Evolutionary conservation across 1,284 basidiomycete species (phyloP).

Genomic region (Takashimella tepidaria): DNA sequence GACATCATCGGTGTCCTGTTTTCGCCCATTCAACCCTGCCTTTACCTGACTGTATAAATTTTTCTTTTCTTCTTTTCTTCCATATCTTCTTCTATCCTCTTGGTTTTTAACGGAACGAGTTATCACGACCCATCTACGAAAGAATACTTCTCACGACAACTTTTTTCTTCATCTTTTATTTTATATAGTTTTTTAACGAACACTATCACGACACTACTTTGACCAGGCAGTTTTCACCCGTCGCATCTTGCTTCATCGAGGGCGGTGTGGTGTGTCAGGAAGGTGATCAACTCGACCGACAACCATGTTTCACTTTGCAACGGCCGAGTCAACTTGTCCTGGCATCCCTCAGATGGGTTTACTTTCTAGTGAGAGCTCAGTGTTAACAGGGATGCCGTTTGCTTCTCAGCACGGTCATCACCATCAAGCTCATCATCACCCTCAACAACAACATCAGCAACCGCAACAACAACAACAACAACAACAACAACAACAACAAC

Average conservation of each 20-base stretch:
- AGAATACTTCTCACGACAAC: not conserved
- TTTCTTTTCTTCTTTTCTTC: not conserved
- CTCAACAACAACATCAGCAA: not conserved
- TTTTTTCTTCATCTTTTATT: not conserved
- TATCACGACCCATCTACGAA: not conserved
- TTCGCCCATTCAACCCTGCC: no score
- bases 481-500: no score
- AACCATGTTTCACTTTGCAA: not conserved
- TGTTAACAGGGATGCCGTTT: not conserved
- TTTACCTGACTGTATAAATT: no score
- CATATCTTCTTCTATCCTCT: not conserved
- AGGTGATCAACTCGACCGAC: not conserved
- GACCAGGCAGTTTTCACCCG: no score
- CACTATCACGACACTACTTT: not conserved
- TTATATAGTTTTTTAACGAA: no score
- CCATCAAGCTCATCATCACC: not conserved
- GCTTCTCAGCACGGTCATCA: no score
- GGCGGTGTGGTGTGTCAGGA: not conserved
- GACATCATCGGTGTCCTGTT: no score
- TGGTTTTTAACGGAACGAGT: not conserved
- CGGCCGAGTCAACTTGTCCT: not conserved
- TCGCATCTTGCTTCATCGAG: not conserved
- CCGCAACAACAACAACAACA: no score
- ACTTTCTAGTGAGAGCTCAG: not conserved
- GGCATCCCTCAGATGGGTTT: not conserved